Conservation (phyloP, 2,329 filamentous ascomycete genomes). For the Ceratocystis destructans region DNA sequence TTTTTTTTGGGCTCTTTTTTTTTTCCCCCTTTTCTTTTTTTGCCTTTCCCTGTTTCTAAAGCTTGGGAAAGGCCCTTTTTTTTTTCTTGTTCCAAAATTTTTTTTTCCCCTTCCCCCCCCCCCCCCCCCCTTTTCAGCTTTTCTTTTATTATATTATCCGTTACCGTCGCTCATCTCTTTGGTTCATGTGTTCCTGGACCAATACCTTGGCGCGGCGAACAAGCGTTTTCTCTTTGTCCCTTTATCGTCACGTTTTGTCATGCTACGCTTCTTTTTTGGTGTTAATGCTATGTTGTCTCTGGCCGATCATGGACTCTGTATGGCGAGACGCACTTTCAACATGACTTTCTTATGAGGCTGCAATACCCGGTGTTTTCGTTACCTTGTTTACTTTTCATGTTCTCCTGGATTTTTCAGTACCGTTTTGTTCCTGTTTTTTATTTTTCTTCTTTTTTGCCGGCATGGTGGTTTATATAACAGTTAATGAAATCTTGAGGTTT, state of each 20-base stretch:
- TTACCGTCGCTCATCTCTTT: no score
- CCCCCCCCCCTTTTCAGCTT: no score
- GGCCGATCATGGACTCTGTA: neutral
- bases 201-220: neutral
- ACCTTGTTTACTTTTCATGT: neutral
- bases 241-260: constrained; percentile 4
- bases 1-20: constrained; percentile 1
- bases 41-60: constrained; percentile 20
- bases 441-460: neutral
- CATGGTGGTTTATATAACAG: neutral
- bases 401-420: neutral
- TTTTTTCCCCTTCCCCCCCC: constrained; percentile 24
- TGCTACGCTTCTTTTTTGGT: constrained; percentile 5
- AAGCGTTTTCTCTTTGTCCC: constrained; percentile 4
- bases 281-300: constrained; percentile 3
- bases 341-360: neutral
- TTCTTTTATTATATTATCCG: no score
- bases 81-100: constrained; percentile 18
- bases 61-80: constrained; percentile 21
- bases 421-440: neutral
- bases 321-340: neutral
- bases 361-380: neutral
- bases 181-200: constrained; percentile 4
- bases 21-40: constrained; percentile 19
- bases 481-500: neutral